Conservation (phyloP, 805 yeast species). For the Wickerhamomyces bovis region DNA sequence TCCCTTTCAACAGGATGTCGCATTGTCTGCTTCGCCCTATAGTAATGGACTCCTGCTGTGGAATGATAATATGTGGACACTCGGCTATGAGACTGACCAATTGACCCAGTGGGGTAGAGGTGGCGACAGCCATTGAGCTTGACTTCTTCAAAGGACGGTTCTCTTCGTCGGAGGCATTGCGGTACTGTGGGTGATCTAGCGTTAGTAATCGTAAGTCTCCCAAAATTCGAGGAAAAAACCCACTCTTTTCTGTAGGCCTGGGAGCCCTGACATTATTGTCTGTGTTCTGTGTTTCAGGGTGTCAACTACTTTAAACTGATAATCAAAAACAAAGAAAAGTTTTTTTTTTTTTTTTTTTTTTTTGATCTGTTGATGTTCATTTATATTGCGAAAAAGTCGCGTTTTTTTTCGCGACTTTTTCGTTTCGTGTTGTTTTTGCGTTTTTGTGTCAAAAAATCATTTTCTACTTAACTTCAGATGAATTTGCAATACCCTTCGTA, state of each 20-base stretch:
- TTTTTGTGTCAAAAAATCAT: background rate
- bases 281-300: background rate
- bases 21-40: slow-evolving; percentile 58
- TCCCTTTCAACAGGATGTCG: slow-evolving; percentile 46
- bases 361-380: background rate
- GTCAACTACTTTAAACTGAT: background rate
- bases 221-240: background rate
- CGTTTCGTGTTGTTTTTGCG: background rate
- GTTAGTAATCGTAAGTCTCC: background rate
- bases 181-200: background rate
- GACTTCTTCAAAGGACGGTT: slow-evolving; percentile 12
- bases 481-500: too few relatives aligned
- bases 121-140: slow-evolving; percentile 5
- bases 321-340: background rate
- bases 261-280: slow-evolving; percentile 8
- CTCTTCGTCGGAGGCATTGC: slow-evolving; percentile 10
- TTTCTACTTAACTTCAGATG: too few relatives aligned
- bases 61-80: slow-evolving; percentile 22
- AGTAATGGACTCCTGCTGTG: slow-evolving; percentile 26
- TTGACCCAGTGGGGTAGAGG: slow-evolving; percentile 8
- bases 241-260: slow-evolving; percentile 11
- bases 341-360: too few relatives aligned
- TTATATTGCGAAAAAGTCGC: background rate
- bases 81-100: slow-evolving; percentile 13
- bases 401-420: background rate